phyloP scores from a whole-genome alignment of 2,329 filamentous ascomycete genomes.

The Diaporthe sp. region DNA sequence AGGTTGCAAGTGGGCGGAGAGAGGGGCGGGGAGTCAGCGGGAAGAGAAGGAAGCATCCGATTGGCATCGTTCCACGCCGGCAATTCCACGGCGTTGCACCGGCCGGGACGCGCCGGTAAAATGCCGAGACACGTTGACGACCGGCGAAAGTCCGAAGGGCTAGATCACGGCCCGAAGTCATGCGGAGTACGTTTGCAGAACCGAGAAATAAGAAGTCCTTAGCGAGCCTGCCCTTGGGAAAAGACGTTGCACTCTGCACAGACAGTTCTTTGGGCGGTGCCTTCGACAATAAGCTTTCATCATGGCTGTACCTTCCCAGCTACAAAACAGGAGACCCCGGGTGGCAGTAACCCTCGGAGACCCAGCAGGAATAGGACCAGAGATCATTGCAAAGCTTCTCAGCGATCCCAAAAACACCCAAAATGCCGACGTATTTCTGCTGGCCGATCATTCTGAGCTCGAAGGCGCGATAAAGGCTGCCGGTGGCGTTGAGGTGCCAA shows the following conservation, averaged over 20 bases:
- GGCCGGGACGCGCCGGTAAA: neutral
- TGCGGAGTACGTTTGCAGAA: neutral
- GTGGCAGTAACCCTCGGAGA: slow-evolving; percentile 51
- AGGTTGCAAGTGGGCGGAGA: neutral
- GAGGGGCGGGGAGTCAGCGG: neutral
- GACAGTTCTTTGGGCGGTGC: neutral
- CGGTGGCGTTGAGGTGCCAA: slow-evolving; percentile 40
- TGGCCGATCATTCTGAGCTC: slow-evolving; percentile 47
- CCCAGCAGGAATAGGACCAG: slow-evolving; percentile 50
- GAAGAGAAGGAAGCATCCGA: neutral
- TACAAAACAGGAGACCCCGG: slow-evolving; percentile 42
- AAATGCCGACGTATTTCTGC: slow-evolving; percentile 46
- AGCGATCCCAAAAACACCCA: slow-evolving; percentile 46
- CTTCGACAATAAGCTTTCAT: neutral
- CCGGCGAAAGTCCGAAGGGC: neutral
- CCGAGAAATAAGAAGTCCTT: neutral
- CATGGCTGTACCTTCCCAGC: neutral
- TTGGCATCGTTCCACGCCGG: neutral
- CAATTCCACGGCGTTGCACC: neutral
- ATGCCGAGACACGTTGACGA: neutral
- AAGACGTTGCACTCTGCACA: neutral
- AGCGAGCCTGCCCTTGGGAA: neutral
- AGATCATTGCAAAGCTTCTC: slow-evolving; percentile 50
- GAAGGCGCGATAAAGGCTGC: slow-evolving; percentile 45
- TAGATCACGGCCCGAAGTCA: neutral